phyloP scores from a whole-genome alignment of 257 asterid genomes.

The Echites panduratus region DNA sequence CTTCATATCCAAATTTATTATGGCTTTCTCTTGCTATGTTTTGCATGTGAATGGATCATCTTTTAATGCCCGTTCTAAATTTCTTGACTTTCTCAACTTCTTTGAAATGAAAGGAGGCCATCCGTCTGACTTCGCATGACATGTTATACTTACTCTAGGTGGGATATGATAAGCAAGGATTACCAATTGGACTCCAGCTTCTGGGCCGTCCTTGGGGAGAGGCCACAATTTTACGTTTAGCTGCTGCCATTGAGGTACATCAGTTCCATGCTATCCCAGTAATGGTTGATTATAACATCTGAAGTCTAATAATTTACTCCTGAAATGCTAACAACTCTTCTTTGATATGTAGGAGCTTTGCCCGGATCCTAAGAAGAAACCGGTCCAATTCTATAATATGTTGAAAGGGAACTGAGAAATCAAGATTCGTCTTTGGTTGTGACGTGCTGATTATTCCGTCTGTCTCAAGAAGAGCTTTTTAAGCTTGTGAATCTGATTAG shows the following conservation, averaged over 20 bases:
- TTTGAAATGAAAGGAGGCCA: background rate
- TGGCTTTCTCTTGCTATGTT: background rate
- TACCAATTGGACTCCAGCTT: constrained; percentile 88
- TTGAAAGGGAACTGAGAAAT: constrained; percentile 52
- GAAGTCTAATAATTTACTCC: background rate
- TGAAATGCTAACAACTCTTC: background rate
- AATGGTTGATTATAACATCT: background rate
- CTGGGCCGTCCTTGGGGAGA: constrained; percentile 98
- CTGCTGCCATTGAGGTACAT: constrained; percentile 78
- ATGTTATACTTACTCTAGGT: constrained; percentile 33
- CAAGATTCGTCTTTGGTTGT: background rate
- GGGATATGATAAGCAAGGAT: constrained; percentile 93
- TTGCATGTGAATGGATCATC: background rate
- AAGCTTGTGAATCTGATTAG: background rate
- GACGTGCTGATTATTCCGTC: background rate
- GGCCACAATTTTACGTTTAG: constrained; percentile 80
- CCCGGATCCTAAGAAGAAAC: constrained; percentile 61
- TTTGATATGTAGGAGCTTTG: constrained; percentile 55
- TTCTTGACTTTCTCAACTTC: too few relatives aligned
- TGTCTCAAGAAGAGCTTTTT: background rate
- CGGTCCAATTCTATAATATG: constrained; percentile 64
- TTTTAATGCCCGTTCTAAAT: background rate
- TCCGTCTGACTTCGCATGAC: background rate
- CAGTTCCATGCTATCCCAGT: background rate
- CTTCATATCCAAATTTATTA: background rate